These are phyloP conservation scores for Fusarium sp. DNA, from an alignment of 2,329 filamentous ascomycete species.

Conservation along the genomic window DNA sequence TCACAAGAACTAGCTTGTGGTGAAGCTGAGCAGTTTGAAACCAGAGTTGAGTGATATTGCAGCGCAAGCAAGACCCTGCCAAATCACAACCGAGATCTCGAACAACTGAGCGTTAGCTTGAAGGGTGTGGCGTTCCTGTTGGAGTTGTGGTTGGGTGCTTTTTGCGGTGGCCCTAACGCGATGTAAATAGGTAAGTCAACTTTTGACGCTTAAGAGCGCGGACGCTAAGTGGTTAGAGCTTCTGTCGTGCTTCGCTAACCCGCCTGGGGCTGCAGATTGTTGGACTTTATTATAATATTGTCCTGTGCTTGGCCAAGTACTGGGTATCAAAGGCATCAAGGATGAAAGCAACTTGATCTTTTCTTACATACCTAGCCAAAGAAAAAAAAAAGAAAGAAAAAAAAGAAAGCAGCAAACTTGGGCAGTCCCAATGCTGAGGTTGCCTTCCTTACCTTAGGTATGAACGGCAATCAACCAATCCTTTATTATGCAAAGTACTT, in stretches of 20 bases:
- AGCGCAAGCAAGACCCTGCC: neutral
- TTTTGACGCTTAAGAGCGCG: conserved; percentile 19
- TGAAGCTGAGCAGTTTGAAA: conserved; percentile 19
- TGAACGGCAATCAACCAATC: neutral
- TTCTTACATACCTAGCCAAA: no score
- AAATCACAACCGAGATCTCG: conserved; percentile 23
- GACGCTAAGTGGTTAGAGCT: conserved; percentile 36
- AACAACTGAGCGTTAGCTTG: conserved; percentile 21
- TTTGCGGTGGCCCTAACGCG: conserved; percentile 48
- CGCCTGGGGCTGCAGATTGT: conserved; percentile 30
- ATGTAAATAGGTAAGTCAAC: conserved; percentile 45
- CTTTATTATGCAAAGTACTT: conserved; percentile 1
- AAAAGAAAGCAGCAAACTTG: neutral
- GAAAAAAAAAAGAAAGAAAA: neutral
- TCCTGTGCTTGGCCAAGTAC: neutral
- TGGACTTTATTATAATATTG: conserved; percentile 2
- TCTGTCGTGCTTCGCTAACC: conserved; percentile 23
- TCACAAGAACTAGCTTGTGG: conserved; percentile 9
- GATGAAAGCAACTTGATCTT: no score
- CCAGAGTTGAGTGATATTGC: conserved; percentile 8
- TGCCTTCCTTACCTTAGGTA: conserved; percentile 11
- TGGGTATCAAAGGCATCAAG: neutral
- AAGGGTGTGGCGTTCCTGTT: conserved; percentile 29
- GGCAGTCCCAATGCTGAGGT: conserved; percentile 20
- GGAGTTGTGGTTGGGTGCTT: conserved; percentile 42